Evolutionary conservation across 2,329 filamentous ascomycete genomes (phyloP).

Genomic region (Colletotrichum navitas): DNA sequence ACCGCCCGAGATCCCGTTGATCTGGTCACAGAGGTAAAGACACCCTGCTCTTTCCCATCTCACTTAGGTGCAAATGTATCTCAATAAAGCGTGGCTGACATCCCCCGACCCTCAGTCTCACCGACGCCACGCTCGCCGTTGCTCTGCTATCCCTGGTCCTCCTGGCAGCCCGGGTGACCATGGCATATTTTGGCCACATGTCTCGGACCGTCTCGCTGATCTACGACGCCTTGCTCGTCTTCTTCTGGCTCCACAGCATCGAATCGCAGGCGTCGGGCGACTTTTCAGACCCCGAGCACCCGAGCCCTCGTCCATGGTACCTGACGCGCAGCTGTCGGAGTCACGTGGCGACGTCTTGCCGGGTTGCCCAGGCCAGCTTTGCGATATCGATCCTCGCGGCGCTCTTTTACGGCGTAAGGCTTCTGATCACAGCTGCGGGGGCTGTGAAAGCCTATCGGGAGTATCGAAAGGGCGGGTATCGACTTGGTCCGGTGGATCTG

Average conservation of each 20-base stretch:
- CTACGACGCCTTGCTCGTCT: constrained; percentile 48
- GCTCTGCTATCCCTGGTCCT: constrained; percentile 48
- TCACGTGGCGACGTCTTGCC: neutral
- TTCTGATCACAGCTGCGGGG: neutral
- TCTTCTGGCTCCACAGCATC: constrained; percentile 48
- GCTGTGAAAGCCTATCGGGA: neutral
- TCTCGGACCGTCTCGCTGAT: constrained; percentile 43
- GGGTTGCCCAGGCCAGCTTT: constrained; percentile 23
- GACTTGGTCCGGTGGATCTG: neutral
- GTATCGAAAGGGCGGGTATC: neutral
- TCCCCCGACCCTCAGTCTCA: constrained; percentile 41
- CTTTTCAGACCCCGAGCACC: constrained; percentile 45
- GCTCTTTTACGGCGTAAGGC: constrained; percentile 8
- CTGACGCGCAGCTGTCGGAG: constrained; percentile 44
- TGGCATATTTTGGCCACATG: constrained; percentile 43
- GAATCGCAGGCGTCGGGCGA: constrained; percentile 45
- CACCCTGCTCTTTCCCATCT: rapidly evolving
- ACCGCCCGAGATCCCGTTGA: constrained; percentile 47
- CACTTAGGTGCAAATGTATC: neutral
- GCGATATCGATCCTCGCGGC: constrained; percentile 13
- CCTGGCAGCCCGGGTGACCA: constrained; percentile 45
- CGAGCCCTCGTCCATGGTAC: constrained; percentile 48
- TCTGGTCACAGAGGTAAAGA: constrained; percentile 47
- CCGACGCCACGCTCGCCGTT: constrained; percentile 48
- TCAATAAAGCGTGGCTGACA: neutral